Evolutionary conservation across 805 yeast genomes (phyloP), one percentile per base, ranked within the genome.

Genomic region (Cyberlindnera mycetangii): DNA sequence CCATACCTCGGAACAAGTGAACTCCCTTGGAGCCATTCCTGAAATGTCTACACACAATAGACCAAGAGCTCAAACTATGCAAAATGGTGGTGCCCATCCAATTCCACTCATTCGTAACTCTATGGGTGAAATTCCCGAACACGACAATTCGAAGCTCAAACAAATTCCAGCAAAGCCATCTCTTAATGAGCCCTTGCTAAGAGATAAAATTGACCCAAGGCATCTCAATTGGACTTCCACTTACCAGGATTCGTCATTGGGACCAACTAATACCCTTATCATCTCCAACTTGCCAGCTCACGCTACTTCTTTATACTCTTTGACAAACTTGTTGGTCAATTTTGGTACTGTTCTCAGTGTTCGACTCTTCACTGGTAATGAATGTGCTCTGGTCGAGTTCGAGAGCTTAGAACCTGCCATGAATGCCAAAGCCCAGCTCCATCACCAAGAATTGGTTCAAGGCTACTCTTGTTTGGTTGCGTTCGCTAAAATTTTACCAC

Each of bases 391-490:
- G 45, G 83, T 87, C 18, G 93, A 86, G 62, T 90, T 87, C 62
- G 74, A 76, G 4, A 69, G 76, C 21, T 66, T 85, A 6, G 96
- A 88, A 41, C 69, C 79, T 25, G 95, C 99, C 8, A 79, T 86
- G 72, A 76, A 74, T 38, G 89, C 96, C 41, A 81, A 83, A 58
- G 85, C 87, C 14, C 78, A 74, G 39, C 75, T 90, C 58, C 88
- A 85, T 58, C 95, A 89, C 51, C 81, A 83, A 52, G 97, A 92
- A 58, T 71, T 92, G 32, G 76, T 81, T 49, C 87, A 92, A 2
- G 96, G 95, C 4, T 72, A 78, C 20, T 79, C 84, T 15, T 79
- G 93, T 60, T 70, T 79, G 32, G 87, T 89, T 31, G 87, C 90
- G 0, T 93, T 89, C 72, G 97, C 97, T 4, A 86, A 84, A 57